Conservation (phyloP, 495 filamentous ascomycete genomes). For the Penicillium pulvis region DNA sequence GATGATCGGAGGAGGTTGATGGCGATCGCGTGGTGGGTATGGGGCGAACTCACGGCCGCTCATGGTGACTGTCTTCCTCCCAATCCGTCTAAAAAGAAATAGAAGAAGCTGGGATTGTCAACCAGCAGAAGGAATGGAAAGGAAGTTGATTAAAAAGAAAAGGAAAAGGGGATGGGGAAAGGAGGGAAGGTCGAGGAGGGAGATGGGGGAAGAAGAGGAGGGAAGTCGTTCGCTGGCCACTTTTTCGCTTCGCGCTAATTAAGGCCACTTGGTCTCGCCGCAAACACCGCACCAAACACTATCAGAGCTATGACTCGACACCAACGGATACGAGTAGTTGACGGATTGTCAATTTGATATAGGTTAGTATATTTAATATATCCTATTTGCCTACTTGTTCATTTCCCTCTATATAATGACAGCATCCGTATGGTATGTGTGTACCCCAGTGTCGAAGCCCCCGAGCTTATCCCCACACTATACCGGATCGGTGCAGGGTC, state of each 20-base stretch:
- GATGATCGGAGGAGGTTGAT: conserved; percentile 15
- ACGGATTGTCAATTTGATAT: neutral
- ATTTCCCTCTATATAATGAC: neutral
- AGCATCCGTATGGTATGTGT: neutral
- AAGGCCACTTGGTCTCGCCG: conserved; percentile 49
- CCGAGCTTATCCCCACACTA: conserved; percentile 29
- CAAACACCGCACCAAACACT: conserved; percentile 11
- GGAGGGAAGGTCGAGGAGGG: conserved; percentile 37
- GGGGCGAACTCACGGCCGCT: conserved; percentile 47
- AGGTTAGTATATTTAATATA: neutral
- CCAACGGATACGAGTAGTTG: neutral
- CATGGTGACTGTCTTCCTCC: conserved; percentile 45
- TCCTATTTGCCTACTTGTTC: neutral
- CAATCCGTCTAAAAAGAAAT: conserved; percentile 32
- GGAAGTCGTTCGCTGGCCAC: conserved; percentile 46
- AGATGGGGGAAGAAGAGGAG: conserved; percentile 39
- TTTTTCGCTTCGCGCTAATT: conserved; percentile 48
- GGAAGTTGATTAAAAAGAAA: conserved; percentile 42
- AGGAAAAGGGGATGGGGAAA: conserved; percentile 33
- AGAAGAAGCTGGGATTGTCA: conserved; percentile 54
- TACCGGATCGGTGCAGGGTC: conserved; percentile 16
- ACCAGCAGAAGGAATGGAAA: conserved; percentile 56
- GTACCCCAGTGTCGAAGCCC: conserved; percentile 17
- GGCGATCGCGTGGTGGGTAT: conserved; percentile 40
- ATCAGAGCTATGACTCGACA: conserved; percentile 5